Evolutionary conservation across 2,329 filamentous ascomycete genomes (phyloP).

Genomic region (Penicillium sp.): DNA sequence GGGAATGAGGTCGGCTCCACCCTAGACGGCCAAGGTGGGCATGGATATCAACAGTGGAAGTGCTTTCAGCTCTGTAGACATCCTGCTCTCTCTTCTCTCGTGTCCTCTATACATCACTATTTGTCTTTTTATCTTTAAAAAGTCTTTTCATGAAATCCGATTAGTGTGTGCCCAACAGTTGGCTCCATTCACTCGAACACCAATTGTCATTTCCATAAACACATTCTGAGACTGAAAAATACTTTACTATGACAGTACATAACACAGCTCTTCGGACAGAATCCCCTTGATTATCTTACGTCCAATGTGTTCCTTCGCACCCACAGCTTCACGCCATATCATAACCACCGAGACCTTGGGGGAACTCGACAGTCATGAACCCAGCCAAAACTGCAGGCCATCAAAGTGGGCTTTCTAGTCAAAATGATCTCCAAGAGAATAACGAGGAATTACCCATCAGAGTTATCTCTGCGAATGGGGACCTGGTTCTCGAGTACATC

Average conservation of each 20-base stretch:
- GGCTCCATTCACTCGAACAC: not conserved
- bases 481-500: constrained; percentile 37
- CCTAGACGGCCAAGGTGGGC: not conserved
- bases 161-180: not conserved
- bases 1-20: not conserved
- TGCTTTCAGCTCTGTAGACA: not conserved
- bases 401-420: not conserved
- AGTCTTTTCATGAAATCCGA: no score
- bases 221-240: not conserved
- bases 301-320: not conserved
- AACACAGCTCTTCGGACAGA: not conserved
- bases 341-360: not conserved
- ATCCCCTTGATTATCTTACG: not conserved
- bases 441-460: constrained; percentile 6
- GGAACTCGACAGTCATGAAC: not conserved
- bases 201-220: not conserved
- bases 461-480: constrained; percentile 29
- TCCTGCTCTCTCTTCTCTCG: not conserved
- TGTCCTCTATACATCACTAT: not conserved
- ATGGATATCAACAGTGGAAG: not conserved
- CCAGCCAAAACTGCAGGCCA: not conserved
- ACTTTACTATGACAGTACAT: not conserved
- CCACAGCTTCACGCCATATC: not conserved
- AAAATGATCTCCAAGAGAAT: not conserved
- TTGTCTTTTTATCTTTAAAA: no score